Evolutionary conservation across 2,329 filamentous ascomycete species (phyloP).

Genomic region (Venturia nashicola): DNA sequence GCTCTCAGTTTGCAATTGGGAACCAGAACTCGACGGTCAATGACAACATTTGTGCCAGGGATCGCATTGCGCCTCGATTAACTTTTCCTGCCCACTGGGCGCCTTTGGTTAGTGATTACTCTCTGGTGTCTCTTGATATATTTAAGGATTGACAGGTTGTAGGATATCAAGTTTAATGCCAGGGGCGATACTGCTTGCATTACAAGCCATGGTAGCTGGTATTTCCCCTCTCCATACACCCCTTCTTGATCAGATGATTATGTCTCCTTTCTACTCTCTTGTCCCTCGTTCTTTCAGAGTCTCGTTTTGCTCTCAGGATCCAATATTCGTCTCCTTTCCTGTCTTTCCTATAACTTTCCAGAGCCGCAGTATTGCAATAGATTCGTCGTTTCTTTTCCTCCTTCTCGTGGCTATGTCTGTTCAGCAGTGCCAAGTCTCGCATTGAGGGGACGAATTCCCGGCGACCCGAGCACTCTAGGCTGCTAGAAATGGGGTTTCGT

Average conservation of each 20-base stretch:
- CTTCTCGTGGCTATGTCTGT: not conserved
- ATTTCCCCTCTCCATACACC: not conserved
- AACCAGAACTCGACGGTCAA: slow-evolving; percentile 32
- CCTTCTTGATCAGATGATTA: not conserved
- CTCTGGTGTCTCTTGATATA: not conserved
- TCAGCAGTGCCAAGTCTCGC: not conserved
- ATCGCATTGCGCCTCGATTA: slow-evolving; percentile 36
- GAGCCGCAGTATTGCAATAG: not conserved
- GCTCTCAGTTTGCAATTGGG: slow-evolving; percentile 33
- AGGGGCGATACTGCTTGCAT: slow-evolving; percentile 50
- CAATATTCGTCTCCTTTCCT: not conserved
- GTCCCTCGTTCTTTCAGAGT: not conserved
- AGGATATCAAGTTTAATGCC: slow-evolving; percentile 53
- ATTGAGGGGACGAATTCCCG: not conserved
- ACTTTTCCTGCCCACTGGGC: slow-evolving; percentile 56
- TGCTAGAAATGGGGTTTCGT: not conserved
- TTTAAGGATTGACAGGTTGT: not conserved
- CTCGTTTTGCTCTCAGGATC: not conserved
- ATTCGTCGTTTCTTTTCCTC: not conserved
- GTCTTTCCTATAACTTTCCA: not conserved
- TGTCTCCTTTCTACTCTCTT: not conserved
- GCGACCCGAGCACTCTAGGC: not conserved
- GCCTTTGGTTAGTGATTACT: slow-evolving; percentile 33
- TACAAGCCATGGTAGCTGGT: slow-evolving; percentile 61
- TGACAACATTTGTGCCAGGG: slow-evolving; percentile 31